Percentiles rank a stretch among this genome's conserved stretches.
These are phyloP conservation scores for Penicillium malachiteum DNA, from an alignment of 495 filamentous ascomycete genomes.

Conservation along the genomic window DNA sequence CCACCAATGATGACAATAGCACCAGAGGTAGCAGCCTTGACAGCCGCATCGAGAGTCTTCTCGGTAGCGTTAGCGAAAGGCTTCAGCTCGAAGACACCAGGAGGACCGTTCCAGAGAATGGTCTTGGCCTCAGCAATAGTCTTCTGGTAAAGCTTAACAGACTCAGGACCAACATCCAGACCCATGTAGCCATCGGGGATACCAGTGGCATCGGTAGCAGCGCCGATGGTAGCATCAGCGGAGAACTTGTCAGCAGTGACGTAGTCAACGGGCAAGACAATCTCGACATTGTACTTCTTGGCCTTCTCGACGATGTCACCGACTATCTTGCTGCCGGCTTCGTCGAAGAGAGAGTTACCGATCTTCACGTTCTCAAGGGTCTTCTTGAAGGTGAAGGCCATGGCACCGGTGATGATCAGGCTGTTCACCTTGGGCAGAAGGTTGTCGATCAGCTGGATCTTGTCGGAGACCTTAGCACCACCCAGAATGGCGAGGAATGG, in stretches of 20 bases:
- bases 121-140: conserved; percentile 87
- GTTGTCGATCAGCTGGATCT: conserved; percentile 99
- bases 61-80: conserved; percentile 90
- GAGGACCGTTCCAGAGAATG: conserved; percentile 98
- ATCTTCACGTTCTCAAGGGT: conserved; percentile 87
- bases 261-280: conserved; percentile 93
- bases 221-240: conserved; percentile 75
- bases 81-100: conserved; percentile 96
- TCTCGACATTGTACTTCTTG: conserved; percentile 90
- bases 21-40: conserved; percentile 72
- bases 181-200: conserved; percentile 98
- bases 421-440: conserved; percentile 94
- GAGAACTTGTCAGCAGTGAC: conserved; percentile 93
- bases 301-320: conserved; percentile 85
- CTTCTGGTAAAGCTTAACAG: conserved; percentile 76
- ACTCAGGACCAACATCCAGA: conserved; percentile 89
- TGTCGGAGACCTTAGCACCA: conserved; percentile 97
- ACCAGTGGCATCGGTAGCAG: conserved; percentile 80
- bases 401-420: conserved; percentile 94
- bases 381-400: conserved; percentile 99
- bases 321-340: conserved; percentile 91
- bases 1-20: conserved; percentile 98
- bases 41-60: conserved; percentile 81
- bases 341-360: conserved; percentile 90
- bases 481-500: conserved; percentile 99